These are phyloP conservation scores for Capronia epimyces DNA, from an alignment of 2,329 filamentous ascomycete species.

Conservation along the genomic window DNA sequence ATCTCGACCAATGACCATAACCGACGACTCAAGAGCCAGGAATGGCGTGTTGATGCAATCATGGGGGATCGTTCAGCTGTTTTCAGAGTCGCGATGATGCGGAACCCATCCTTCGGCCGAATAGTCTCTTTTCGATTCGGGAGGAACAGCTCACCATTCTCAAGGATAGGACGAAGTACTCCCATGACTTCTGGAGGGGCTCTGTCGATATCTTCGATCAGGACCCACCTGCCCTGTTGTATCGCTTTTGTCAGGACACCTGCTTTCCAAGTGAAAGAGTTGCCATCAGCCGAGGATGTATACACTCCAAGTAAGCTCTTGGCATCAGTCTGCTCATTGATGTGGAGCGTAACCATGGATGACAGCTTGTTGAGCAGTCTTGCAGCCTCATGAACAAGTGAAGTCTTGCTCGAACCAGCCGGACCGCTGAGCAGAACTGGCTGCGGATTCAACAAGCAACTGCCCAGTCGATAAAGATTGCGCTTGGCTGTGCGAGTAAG, in stretches of 20 bases:
- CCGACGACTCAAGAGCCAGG: constrained; percentile 40
- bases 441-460: constrained; percentile 59
- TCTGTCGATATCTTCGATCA: constrained; percentile 94
- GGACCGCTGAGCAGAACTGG: constrained; percentile 78
- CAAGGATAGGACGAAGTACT: constrained; percentile 84
- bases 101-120: constrained; percentile 75
- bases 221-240: constrained; percentile 87
- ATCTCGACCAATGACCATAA: constrained; percentile 80
- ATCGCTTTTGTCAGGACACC: constrained; percentile 93
- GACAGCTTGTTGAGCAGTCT: constrained; percentile 70
- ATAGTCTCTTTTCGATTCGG: constrained; percentile 83
- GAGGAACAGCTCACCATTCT: constrained; percentile 83
- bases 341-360: constrained; percentile 84
- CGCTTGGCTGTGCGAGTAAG: constrained; percentile 64
- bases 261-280: constrained; percentile 85
- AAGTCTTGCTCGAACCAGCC: constrained; percentile 86
- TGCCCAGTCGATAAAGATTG: constrained; percentile 67
- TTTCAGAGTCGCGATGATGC: constrained; percentile 85
- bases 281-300: constrained; percentile 77
- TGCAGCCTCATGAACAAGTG: constrained; percentile 75
- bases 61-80: constrained; percentile 61
- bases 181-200: constrained; percentile 94
- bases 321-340: constrained; percentile 97
- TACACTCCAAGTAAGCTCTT: constrained; percentile 95
- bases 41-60: constrained; percentile 59